Conservation (phyloP, 2,329 filamentous ascomycete genomes). For the Triangularia verruculosa region DNA sequence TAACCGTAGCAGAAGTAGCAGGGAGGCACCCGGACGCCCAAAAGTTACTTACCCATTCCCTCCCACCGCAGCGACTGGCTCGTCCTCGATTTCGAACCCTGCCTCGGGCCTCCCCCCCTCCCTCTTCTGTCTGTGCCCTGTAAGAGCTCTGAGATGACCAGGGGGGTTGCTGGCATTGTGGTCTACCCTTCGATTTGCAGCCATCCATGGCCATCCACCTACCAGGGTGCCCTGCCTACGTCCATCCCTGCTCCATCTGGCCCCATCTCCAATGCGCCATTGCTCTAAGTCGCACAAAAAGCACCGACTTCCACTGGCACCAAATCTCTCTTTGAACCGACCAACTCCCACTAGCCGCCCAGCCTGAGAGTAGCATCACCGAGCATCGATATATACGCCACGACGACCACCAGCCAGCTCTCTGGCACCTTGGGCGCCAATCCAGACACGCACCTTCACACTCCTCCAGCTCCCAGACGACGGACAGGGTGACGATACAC, state of each 20-base stretch:
- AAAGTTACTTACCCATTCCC: background rate
- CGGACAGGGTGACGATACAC: slow-evolving; percentile 23
- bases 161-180: slow-evolving; percentile 30
- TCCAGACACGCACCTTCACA: slow-evolving; percentile 14
- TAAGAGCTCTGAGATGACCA: slow-evolving; percentile 21
- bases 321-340: slow-evolving; percentile 34
- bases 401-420: background rate
- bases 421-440: background rate
- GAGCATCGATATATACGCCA: slow-evolving; percentile 6
- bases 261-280: slow-evolving; percentile 44
- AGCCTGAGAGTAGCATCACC: slow-evolving; percentile 14
- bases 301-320: slow-evolving; percentile 42
- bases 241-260: slow-evolving; percentile 38
- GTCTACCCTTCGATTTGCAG: slow-evolving; percentile 31
- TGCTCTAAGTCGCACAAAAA: slow-evolving; percentile 50
- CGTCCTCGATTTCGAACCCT: slow-evolving; percentile 12
- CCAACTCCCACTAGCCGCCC: slow-evolving; percentile 19
- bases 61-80: background rate
- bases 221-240: slow-evolving; percentile 29
- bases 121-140: slow-evolving; percentile 26
- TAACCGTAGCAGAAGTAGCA: slow-evolving; percentile 18
- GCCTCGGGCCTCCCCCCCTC: slow-evolving; percentile 6
- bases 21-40: slow-evolving; percentile 20
- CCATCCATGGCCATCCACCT: slow-evolving; percentile 26
- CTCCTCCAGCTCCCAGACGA: slow-evolving; percentile 20